Percentiles rank a stretch among this genome's conserved stretches.
Evolutionary conservation across 768 basidiomycete genomes (phyloP).

Genomic region (Strobilomyces echinocephalus): DNA sequence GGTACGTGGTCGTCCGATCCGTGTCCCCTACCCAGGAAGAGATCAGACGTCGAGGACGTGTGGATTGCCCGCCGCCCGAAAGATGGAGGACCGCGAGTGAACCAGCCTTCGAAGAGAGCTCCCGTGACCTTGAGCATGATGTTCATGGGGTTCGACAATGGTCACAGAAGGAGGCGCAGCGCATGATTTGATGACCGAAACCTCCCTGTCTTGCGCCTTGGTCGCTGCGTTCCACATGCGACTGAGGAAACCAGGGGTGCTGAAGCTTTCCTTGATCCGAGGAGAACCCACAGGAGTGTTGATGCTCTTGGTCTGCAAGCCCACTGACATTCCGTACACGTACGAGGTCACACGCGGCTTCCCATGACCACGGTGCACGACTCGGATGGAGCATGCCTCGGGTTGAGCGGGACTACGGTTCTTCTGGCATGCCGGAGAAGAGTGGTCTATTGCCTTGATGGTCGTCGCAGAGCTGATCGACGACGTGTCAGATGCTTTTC

Average conservation of each 20-base stretch:
- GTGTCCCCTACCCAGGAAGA: slow-evolving; percentile 1
- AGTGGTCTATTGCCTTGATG: slow-evolving; percentile 27
- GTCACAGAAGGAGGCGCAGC: slow-evolving; percentile 16
- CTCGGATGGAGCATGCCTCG: slow-evolving; percentile 20
- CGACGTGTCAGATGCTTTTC: slow-evolving; percentile 32
- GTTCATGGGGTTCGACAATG: slow-evolving; percentile 25
- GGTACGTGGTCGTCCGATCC: slow-evolving; percentile 10
- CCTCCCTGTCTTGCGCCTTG: slow-evolving; percentile 34
- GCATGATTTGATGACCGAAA: slow-evolving; percentile 6
- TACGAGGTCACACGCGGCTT: slow-evolving; percentile 27
- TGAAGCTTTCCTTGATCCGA: slow-evolving; percentile 35
- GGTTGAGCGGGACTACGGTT: slow-evolving; percentile 14
- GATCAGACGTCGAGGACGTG: slow-evolving; percentile 27
- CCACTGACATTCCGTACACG: slow-evolving; percentile 21
- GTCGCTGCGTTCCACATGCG: slow-evolving; percentile 71
- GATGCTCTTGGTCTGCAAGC: slow-evolving; percentile 12
- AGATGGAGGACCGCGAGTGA: slow-evolving; percentile 42
- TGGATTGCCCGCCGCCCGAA: slow-evolving; percentile 30
- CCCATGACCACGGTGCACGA: slow-evolving; percentile 25
- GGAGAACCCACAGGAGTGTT: slow-evolving; percentile 15
- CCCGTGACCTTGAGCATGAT: slow-evolving; percentile 25
- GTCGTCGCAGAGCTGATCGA: slow-evolving; percentile 36
- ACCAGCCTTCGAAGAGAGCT: slow-evolving; percentile 39
- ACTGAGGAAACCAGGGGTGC: slow-evolving; percentile 53
- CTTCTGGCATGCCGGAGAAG: slow-evolving; percentile 17